phyloP scores from a whole-genome alignment of 371 early-diverging fungal species.

The Haplosporangium sp. region DNA sequence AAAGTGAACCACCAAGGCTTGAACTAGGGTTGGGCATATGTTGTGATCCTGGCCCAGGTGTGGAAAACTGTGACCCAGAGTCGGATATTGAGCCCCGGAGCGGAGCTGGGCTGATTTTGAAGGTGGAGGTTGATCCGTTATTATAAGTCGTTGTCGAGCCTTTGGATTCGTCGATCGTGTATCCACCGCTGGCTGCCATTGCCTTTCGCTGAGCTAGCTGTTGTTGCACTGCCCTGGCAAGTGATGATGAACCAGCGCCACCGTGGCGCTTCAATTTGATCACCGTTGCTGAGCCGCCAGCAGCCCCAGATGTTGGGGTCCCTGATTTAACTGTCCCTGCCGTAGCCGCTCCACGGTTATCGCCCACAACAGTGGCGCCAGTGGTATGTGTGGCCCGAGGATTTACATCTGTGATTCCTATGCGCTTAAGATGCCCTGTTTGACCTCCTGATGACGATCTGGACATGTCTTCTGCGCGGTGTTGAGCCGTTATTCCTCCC shows the following conservation, averaged over 20 bases:
- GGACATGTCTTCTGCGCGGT: slow-evolving; percentile 9
- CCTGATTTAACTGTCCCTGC: slow-evolving; percentile 22
- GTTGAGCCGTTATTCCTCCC: slow-evolving; percentile 10
- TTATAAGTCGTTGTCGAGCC: not conserved
- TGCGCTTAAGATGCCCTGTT: slow-evolving; percentile 3
- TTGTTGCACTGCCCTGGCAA: slow-evolving; percentile 50
- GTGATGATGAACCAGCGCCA: slow-evolving; percentile 49
- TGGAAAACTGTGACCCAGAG: slow-evolving; percentile 5
- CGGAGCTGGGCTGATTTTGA: slow-evolving; percentile 17
- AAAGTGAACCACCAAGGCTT: slow-evolving; percentile 20
- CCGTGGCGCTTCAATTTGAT: slow-evolving; percentile 54
- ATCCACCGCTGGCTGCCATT: slow-evolving; percentile 28
- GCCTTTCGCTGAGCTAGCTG: slow-evolving; percentile 52
- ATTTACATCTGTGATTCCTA: slow-evolving; percentile 5
- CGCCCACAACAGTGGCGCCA: not conserved
- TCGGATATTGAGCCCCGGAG: slow-evolving; percentile 8
- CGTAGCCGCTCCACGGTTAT: slow-evolving; percentile 5
- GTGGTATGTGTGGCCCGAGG: not conserved
- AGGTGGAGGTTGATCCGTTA: slow-evolving; percentile 11
- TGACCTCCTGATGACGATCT: slow-evolving; percentile 14
- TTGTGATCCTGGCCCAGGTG: slow-evolving; percentile 14
- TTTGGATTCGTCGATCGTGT: slow-evolving; percentile 27
- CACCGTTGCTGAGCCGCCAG: slow-evolving; percentile 45
- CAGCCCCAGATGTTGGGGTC: slow-evolving; percentile 1
- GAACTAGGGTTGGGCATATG: slow-evolving; percentile 16